Base-by-base conservation (phyloP, 2,329 filamentous ascomycete genomes). In the Hypoxylon sp. region DNA sequence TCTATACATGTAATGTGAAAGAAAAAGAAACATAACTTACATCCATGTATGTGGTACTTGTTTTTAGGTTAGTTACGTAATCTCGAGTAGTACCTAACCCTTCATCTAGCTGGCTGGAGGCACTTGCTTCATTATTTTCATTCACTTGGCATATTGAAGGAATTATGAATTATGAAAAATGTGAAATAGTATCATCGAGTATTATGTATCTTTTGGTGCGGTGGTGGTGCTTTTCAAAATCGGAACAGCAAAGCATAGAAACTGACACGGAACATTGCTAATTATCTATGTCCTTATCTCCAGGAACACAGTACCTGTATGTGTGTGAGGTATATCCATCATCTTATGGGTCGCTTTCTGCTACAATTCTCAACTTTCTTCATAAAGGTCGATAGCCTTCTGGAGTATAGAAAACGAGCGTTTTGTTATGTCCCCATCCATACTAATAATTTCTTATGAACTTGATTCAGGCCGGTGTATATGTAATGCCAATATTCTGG, bases 121-220 rank as follows among this genome's bases (percentile, higher is more conserved):
- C 29, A 31, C 29, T 9, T 31, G 5, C 8, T 31, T 31, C 29
- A 31, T 31, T 31, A 26, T 26, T 31, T 31, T 5, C 26, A 37
- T 53, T 35, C 31, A 24, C 17, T 39, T 37, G n/a, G 29, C 37
- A 13, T 19, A 31, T 6, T 10, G 6, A 6, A 31, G 29, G 29
- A 31, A 31, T 31, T 31, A 9, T 31, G 29, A 31, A 31, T 37
- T 10, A 31, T 19, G 26, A 33, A 53, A 52, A 37, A 50, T 14
- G 3, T 48, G 37, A 64, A 65, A 48, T 62, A 46, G 44, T 58
- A 58, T 63, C 60, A 63, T 63, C 51, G 51, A 42, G 14, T 47
- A 59, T 22, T 58, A 47, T 35, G n/a, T 47, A 47, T 59, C 31
- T 31, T 37, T 48, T 35, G 11, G 37, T 50, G 47, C 14, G 26